Conservation (phyloP, 345 rosid species). For the Salix viminalis region DNA sequence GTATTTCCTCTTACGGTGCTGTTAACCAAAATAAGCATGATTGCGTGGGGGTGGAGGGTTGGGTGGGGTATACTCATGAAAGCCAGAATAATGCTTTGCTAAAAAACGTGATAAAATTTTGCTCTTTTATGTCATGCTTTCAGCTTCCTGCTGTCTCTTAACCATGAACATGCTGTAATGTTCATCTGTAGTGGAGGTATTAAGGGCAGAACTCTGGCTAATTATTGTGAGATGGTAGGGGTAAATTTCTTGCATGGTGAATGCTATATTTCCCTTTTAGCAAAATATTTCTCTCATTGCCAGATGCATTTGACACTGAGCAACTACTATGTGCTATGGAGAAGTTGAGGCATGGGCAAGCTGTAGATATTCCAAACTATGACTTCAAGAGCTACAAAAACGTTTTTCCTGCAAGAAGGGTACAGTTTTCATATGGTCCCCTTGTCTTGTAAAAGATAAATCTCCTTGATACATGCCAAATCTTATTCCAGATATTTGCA, state of each 20-base stretch:
- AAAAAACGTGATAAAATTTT: too few relatives aligned
- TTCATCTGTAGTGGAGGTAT: neutral
- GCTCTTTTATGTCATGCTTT: neutral
- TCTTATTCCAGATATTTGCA: neutral
- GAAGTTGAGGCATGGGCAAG: conserved; percentile 76
- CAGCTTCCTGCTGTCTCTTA: neutral
- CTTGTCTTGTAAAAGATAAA: neutral
- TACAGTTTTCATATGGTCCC: conserved; percentile 5
- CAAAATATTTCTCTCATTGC: conserved; percentile 23
- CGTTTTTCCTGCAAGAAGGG: conserved; percentile 32
- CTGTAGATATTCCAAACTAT: conserved; percentile 91
- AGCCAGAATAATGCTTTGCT: too few relatives aligned
- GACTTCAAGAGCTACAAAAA: conserved; percentile 76
- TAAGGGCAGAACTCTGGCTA: too few relatives aligned
- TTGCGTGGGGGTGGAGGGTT: too few relatives aligned
- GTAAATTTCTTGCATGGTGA: neutral
- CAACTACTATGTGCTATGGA: conserved; percentile 70
- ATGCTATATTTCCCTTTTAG: conserved; percentile 6
- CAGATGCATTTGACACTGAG: conserved; percentile 96
- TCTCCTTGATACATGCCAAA: neutral
- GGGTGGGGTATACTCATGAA: too few relatives aligned
- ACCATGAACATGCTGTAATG: neutral
- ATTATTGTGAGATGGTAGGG: neutral
- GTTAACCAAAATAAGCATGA: neutral
- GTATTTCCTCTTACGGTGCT: neutral